These are phyloP conservation scores for Berberis thunbergii DNA, from an alignment of 164 flowering plant species.

Conservation along the genomic window DNA sequence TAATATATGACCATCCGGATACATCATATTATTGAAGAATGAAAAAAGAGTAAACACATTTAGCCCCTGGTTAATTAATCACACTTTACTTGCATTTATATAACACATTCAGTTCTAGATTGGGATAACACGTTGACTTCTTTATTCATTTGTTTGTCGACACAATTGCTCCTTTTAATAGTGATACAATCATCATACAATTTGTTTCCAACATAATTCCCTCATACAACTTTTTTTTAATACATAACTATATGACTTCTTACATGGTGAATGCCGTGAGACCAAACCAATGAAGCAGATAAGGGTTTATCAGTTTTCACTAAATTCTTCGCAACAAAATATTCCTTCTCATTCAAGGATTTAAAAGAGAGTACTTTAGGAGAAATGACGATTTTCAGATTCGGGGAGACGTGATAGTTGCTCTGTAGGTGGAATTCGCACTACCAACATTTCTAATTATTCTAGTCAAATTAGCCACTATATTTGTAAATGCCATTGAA, in stretches of 20 bases:
- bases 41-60: too few relatives aligned
- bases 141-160: too few relatives aligned
- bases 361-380: slow-evolving; percentile 25
- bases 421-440: slow-evolving; percentile 26
- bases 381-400: slow-evolving; percentile 13
- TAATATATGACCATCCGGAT: too few relatives aligned
- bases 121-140: too few relatives aligned
- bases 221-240: too few relatives aligned
- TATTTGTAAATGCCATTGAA: slow-evolving; percentile 18
- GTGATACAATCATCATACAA: too few relatives aligned
- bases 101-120: too few relatives aligned
- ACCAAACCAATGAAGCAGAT: slow-evolving; percentile 22
- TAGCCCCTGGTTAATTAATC: too few relatives aligned
- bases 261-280: slow-evolving; percentile 24
- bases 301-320: not conserved
- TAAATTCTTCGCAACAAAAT: slow-evolving; percentile 24
- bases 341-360: slow-evolving; percentile 22
- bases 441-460: slow-evolving; percentile 41
- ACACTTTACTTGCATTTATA: too few relatives aligned
- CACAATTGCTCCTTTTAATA: too few relatives aligned
- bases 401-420: not conserved
- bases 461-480: slow-evolving; percentile 11
- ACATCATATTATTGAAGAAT: too few relatives aligned
- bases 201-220: too few relatives aligned
- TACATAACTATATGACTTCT: slow-evolving; percentile 27